Evolutionary conservation across 2,329 filamentous ascomycete species (phyloP).

Genomic region (Corynespora cassiicola): DNA sequence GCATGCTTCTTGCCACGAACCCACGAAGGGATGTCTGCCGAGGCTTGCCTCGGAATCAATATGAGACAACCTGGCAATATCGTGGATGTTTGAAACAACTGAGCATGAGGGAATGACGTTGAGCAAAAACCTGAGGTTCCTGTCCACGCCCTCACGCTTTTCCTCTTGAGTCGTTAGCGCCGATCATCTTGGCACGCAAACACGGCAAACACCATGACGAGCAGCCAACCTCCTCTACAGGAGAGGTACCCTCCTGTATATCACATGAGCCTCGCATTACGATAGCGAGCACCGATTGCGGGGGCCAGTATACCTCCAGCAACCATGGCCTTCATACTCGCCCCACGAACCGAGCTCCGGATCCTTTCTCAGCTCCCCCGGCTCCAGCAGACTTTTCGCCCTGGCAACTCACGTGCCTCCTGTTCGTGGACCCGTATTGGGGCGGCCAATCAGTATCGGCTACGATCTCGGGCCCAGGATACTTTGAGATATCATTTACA

Average conservation of each 20-base stretch:
- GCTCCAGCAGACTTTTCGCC: constrained; percentile 23
- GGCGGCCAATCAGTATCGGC: background rate
- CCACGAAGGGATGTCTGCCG: too few species aligned
- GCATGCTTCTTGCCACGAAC: too few species aligned
- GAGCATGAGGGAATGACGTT: constrained; percentile 1
- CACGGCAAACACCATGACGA: constrained; percentile 11
- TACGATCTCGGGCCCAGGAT: too few species aligned
- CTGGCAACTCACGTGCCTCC: constrained; percentile 38
- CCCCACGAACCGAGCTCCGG: constrained; percentile 12
- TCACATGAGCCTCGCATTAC: constrained; percentile 14
- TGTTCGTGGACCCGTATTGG: constrained; percentile 21
- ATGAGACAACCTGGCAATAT: too few species aligned
- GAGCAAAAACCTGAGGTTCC: constrained; percentile 1
- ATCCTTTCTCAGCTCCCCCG: constrained; percentile 15
- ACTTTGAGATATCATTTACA: background rate
- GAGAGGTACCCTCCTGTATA: constrained; percentile 7
- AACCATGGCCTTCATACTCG: constrained; percentile 10
- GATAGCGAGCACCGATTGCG: constrained; percentile 22
- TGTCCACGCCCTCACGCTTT: background rate
- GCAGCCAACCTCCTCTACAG: constrained; percentile 1
- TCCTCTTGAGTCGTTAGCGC: constrained; percentile 1
- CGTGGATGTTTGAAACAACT: constrained; percentile 7
- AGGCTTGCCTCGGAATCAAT: too few species aligned
- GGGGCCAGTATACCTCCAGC: constrained; percentile 20
- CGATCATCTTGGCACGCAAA: constrained; percentile 9